These are phyloP conservation scores for Boletus rufocinnamomeus DNA, from an alignment of 768 basidiomycete species.

Conservation along the genomic window DNA sequence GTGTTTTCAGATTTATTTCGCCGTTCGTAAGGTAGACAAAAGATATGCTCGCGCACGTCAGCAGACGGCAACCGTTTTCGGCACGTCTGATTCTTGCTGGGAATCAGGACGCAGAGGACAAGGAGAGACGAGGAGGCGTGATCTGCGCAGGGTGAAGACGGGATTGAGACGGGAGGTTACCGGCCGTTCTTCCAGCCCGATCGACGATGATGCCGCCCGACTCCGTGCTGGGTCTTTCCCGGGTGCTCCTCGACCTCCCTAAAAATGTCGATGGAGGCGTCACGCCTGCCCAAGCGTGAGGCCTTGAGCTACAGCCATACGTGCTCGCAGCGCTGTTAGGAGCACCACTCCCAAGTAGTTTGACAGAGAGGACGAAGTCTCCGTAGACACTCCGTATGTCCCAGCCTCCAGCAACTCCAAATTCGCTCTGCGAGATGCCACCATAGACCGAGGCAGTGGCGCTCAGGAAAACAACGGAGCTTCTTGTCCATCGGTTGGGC, in stretches of 20 bases:
- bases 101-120: no score
- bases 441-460: constrained; percentile 57
- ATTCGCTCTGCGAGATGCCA: constrained; percentile 60
- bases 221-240: constrained; percentile 29
- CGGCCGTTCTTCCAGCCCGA: constrained; percentile 58
- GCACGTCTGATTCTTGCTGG: no score
- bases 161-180: no score
- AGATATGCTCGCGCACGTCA: no score
- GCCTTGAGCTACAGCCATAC: constrained; percentile 28
- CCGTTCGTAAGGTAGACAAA: no score
- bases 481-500: constrained; percentile 43
- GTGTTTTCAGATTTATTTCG: no score
- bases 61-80: no score
- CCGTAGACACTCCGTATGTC: constrained; percentile 71
- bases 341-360: constrained; percentile 3
- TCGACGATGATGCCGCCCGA: constrained; percentile 56
- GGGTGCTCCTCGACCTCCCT: constrained; percentile 10
- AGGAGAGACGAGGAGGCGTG: no score
- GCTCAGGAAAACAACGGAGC: constrained; percentile 53
- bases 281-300: constrained; percentile 37
- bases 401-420: constrained; percentile 55
- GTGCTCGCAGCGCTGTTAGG: constrained; percentile 21
- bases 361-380: constrained; percentile 39
- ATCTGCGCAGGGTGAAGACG: no score
- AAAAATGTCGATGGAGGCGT: constrained; percentile 25